Evolutionary conservation across 176 grass and related monocot genomes (phyloP).

Genomic region (Paspalum vaginatum): DNA sequence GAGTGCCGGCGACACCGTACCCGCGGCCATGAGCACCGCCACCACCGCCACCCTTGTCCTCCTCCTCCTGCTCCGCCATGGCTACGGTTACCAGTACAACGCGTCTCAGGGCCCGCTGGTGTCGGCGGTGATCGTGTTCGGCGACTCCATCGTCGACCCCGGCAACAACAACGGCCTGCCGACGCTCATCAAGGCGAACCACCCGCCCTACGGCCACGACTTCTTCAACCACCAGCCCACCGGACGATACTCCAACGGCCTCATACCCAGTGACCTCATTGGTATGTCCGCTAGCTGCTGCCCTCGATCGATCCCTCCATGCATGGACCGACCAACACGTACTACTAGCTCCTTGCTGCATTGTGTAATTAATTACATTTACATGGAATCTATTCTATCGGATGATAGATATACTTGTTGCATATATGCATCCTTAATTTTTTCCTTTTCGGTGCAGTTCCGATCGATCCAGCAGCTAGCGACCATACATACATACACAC

Average conservation of each 20-base stretch:
- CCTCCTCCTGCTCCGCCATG: not conserved
- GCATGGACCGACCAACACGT: too few species aligned
- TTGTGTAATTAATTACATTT: too few species aligned
- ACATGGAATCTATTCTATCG: too few species aligned
- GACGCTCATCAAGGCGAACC: slow-evolving; percentile 68
- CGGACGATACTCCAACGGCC: slow-evolving; percentile 71
- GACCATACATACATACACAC: too few species aligned
- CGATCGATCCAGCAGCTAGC: too few species aligned
- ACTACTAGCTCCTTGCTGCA: too few species aligned
- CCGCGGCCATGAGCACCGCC: too few species aligned
- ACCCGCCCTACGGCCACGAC: slow-evolving; percentile 68
- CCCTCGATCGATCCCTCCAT: too few species aligned
- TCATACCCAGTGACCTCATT: slow-evolving; percentile 70
- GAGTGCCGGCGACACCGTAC: too few species aligned
- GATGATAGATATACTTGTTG: too few species aligned
- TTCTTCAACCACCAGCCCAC: slow-evolving; percentile 56
- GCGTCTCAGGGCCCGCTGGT: not conserved
- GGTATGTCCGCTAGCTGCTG: slow-evolving; percentile 18
- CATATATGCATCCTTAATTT: too few species aligned
- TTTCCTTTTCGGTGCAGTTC: too few species aligned
- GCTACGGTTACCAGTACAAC: slow-evolving; percentile 32
- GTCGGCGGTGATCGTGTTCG: slow-evolving; percentile 76
- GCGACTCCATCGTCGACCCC: slow-evolving; percentile 79
- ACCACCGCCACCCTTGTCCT: not conserved
- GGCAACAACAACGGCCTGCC: slow-evolving; percentile 76